These are phyloP conservation scores for Dryas drummondii DNA, from an alignment of 306 rosid genomes.

Conservation along the genomic window DNA sequence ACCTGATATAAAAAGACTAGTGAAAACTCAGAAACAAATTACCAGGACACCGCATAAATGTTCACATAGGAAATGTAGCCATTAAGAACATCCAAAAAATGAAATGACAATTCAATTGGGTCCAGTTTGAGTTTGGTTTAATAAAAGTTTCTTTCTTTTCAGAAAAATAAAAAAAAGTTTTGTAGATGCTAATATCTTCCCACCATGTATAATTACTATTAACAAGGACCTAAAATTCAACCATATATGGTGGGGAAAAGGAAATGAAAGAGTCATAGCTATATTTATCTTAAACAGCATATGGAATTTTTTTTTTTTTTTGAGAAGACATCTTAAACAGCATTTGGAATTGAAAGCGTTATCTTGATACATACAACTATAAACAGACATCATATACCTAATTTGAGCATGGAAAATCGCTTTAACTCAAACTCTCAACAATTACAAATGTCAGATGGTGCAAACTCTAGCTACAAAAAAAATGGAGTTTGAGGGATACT, in stretches of 20 bases:
- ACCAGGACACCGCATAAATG: neutral
- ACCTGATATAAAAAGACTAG: neutral
- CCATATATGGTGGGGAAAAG: neutral
- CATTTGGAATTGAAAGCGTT: neutral
- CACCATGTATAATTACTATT: neutral
- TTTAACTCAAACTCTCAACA: neutral
- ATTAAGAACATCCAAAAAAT: neutral
- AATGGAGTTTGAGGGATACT: neutral
- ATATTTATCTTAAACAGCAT: neutral
- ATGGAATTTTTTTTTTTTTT: neutral
- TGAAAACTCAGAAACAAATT: neutral
- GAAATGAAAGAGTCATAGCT: neutral
- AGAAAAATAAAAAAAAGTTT: neutral
- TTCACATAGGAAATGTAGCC: neutral
- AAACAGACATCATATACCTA: neutral
- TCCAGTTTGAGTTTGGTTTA: too few relatives aligned
- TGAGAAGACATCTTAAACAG: neutral
- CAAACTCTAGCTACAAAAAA: neutral
- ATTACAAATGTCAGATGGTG: neutral
- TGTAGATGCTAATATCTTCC: neutral
- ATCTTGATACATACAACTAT: neutral
- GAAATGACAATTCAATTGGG: neutral
- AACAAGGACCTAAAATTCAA: neutral
- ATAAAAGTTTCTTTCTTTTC: too few relatives aligned
- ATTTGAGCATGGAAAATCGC: neutral